Base-by-base conservation (phyloP, 768 basidiomycete genomes). In the Lactifluus rugatus region DNA sequence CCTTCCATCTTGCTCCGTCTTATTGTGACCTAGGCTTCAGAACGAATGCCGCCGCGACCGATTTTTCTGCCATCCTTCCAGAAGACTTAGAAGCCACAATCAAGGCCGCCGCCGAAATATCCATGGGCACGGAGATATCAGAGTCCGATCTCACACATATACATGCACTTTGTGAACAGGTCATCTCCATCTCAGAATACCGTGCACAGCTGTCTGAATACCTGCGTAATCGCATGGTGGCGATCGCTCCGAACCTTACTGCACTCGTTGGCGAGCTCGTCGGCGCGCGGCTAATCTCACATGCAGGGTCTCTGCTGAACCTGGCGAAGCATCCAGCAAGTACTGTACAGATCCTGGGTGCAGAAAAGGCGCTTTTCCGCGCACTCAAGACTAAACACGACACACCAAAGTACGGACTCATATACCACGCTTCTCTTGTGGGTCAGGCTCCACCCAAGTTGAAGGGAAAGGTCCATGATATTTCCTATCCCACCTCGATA, bases 61-160 rank as follows among this genome's bases (percentile, higher is more conserved):
- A 89, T 58, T 90, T 99, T 66, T 84, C 92, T 56, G 72, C 85
- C 52, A 81, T 98, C 71, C 85, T 99, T 32, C 96, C 96, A 10
- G 96, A 99, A 78, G 95, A 98, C 66, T 84, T 99, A 56, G 96
- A 99, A 71, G 87, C 85, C 13, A 84, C 94, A 37, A 76, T 99
- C 61, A 98, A 96, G 75, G 87, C 88, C 31, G 94, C 96, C 37
- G 92, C 96, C 19, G 93, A 93, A 75, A 89, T 99, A 61, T 96
- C 93, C 36, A 99, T 99, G 96, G 96, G 96, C 66, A 99, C 96
- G 42, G 96, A 99, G 75, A 98, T 99, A 62, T 94, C 93, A 54
- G 93, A 97, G 64, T 83, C 85, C 51, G 96, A 99, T 70, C 93
- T 98, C 67, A 76, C 82, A n/a, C 95, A 99, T 76, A 98, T 98